Base-by-base conservation (phyloP, 192 early-diverging fungal genomes). In the Coemansia sp. region DNA sequence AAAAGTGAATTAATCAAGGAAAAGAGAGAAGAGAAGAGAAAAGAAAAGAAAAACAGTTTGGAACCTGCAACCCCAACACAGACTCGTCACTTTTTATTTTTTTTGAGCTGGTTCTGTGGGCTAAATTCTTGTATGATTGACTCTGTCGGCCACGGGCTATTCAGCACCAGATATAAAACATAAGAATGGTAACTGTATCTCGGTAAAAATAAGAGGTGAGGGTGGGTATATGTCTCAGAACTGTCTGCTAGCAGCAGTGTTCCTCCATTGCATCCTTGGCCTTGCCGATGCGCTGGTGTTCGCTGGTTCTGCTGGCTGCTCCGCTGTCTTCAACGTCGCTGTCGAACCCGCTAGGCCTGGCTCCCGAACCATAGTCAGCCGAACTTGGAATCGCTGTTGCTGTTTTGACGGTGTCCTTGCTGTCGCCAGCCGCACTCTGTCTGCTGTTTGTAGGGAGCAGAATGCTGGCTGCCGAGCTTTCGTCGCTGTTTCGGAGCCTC, bases 181-280 rank as follows among this genome's bases (percentile, higher is more conserved):
- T 40, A 4, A 11, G 38, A 11, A 40, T 11, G 7, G 38, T 40
- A 40, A 40, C 38, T 10, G 11, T 5, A 40, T 40, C 7, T 40
- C 38, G 38, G 11, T 11, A 11, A 17, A 29, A 29, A 29, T 3
- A 45, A 45, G 4, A 17, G 42, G 42, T 7, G 13, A 45, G 42
- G 5, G 15, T 45, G 42, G 15, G 17, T 5, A 45, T 5, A 17
- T 10, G 43, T 9, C n/a, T 17, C 20, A 4, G 29, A 33, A 40
- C 19, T 23, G 46, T 19, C 45, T 22, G 29, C 43, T 64, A 65
- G 25, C 70, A 71, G 45, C 70, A 71, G 70, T 23, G 49, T 15
- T 69, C 34, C 15, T 62, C 63, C 63, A 71, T 65, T 13, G 70
- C 70, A 11, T 17, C 35, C 42, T 62, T 59, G 23, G 70, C 70